Percentiles rank a stretch among this genome's conserved stretches.
Conservation (phyloP, 257 asterid species). For the Gynochthodes officinalis region DNA sequence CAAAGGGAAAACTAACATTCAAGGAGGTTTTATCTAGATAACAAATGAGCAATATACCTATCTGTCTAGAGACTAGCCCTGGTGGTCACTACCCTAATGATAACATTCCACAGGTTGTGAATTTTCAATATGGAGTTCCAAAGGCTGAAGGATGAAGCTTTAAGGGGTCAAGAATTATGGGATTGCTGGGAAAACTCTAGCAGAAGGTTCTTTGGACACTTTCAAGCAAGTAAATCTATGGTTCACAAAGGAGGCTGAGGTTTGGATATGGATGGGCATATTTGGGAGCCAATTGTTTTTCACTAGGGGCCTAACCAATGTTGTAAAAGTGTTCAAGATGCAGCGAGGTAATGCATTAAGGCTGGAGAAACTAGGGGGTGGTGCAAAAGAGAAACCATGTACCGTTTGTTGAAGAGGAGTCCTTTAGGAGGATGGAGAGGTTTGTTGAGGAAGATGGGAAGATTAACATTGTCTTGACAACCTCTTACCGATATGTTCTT, state of each 20-base stretch:
- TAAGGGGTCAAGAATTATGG: too few relatives aligned
- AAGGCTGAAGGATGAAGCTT: too few relatives aligned
- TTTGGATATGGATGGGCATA: conserved; percentile 66
- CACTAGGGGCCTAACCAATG: conserved; percentile 65
- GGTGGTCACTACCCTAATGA: conserved; percentile 99
- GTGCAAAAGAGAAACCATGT: conserved; percentile 66
- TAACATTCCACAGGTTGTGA: conserved; percentile 99
- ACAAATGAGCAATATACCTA: conserved; percentile 50
- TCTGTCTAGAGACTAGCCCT: conserved; percentile 87
- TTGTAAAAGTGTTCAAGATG: conserved; percentile 80
- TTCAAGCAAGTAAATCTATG: too few relatives aligned
- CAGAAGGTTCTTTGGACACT: too few relatives aligned
- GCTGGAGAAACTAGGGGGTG: conserved; percentile 82
- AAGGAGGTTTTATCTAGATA: conserved; percentile 81
- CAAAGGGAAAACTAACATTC: conserved; percentile 62
- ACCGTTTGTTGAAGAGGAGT: conserved; percentile 43
- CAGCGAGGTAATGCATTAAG: conserved; percentile 50
- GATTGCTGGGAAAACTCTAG: too few relatives aligned
- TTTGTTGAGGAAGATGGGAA: conserved; percentile 22
- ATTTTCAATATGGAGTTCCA: too few relatives aligned
- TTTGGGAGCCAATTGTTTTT: conserved; percentile 61
- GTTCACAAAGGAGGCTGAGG: too few relatives aligned
- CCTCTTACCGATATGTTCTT: conserved; percentile 67
- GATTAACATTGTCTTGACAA: conserved; percentile 10
- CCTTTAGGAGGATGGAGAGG: conserved; percentile 21